phyloP scores from a whole-genome alignment of 106 monocot species.

The Chionographis japonica region DNA sequence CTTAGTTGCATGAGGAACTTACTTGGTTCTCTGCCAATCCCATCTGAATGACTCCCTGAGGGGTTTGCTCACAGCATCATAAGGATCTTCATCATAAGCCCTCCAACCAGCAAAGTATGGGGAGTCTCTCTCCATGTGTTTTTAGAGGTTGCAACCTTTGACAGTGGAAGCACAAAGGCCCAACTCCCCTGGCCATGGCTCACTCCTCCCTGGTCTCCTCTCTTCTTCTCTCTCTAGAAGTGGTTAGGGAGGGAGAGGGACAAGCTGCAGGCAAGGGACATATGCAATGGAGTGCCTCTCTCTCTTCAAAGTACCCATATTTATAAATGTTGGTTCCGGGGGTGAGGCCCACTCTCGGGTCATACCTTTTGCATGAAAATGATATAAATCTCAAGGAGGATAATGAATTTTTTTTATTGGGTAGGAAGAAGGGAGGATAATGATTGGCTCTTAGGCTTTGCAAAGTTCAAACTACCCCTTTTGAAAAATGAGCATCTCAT shows the following conservation, averaged over 20 bases:
- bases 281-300: too few species aligned
- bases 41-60: conserved; percentile 68
- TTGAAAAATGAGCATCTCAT: background rate
- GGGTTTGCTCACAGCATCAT: conserved; percentile 40
- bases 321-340: background rate
- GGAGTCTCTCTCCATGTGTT: conserved; percentile 60
- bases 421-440: background rate
- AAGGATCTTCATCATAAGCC: conserved; percentile 62
- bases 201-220: background rate
- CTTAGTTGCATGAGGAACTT: background rate
- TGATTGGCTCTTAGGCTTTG: conserved; percentile 3
- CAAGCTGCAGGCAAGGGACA: too few species aligned
- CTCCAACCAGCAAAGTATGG: conserved; percentile 76
- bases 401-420: too few species aligned
- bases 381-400: background rate
- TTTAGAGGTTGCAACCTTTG: conserved; percentile 30
- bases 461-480: background rate
- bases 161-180: conserved; percentile 22
- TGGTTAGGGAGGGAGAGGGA: too few species aligned
- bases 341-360: background rate
- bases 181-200: conserved; percentile 10
- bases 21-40: conserved; percentile 74
- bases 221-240: background rate
- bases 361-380: conserved; percentile 1
- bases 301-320: background rate